These are phyloP conservation scores for Dactylellina drechsleri DNA, from an alignment of 2,329 filamentous ascomycete species.

Conservation along the genomic window DNA sequence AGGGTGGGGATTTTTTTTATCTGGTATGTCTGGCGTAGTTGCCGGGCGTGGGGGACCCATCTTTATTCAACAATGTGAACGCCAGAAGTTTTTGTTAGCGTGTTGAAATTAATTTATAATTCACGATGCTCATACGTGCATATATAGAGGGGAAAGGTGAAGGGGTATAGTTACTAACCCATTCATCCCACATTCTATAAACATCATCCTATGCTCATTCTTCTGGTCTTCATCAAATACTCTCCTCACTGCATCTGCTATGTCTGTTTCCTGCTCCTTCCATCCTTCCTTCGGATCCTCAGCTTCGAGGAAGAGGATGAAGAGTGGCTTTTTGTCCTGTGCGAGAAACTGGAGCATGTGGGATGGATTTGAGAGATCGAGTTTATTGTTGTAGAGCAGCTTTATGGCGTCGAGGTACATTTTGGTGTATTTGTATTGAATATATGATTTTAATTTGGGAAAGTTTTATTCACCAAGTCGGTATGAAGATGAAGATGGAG, in stretches of 20 bases:
- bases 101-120: too few species aligned
- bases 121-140: too few species aligned
- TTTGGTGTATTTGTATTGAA: neutral
- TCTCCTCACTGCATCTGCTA: neutral
- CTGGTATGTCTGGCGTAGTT: conserved; percentile 61
- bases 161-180: neutral
- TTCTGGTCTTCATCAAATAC: neutral
- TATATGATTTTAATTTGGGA: too few species aligned
- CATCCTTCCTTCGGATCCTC: conserved; percentile 56
- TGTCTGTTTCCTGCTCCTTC: neutral
- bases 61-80: conserved; percentile 55
- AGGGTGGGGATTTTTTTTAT: conserved; percentile 61
- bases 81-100: neutral
- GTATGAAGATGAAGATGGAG: too few species aligned
- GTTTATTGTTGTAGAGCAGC: conserved; percentile 2
- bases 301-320: conserved; percentile 62
- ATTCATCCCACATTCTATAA: neutral
- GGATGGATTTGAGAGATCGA: conserved; percentile 19
- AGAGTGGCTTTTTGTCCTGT: conserved; percentile 55
- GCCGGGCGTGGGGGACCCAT: conserved; percentile 60
- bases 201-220: neutral
- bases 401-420: conserved; percentile 13
- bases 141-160: neutral
- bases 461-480: too few species aligned
- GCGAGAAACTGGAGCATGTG: conserved; percentile 24